Percentiles rank a stretch among this genome's conserved stretches.
These are phyloP conservation scores for Helicostylum pulchrum DNA, from an alignment of 192 early-diverging fungal genomes.

Conservation along the genomic window DNA sequence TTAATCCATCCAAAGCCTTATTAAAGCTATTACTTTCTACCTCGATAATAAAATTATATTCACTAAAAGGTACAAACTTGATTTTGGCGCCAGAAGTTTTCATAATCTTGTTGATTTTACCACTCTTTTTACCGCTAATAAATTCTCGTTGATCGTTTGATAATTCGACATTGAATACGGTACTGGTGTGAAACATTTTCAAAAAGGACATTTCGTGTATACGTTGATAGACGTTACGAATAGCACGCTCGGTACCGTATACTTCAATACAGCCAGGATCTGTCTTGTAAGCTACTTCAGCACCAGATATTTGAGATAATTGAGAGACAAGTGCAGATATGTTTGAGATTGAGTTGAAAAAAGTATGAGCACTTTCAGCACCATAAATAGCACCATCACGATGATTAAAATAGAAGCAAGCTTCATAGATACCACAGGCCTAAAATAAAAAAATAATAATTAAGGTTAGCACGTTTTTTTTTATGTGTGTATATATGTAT, in stretches of 20 bases:
- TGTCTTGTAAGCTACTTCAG: conserved; percentile 59
- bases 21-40: conserved; percentile 49
- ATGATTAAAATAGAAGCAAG: conserved; percentile 23
- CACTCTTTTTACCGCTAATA: conserved; percentile 85
- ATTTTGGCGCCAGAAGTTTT: conserved; percentile 68
- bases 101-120: conserved; percentile 85
- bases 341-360: conserved; percentile 30
- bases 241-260: conserved; percentile 61
- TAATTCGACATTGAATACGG: conserved; percentile 74
- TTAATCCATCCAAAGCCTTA: conserved; percentile 64
- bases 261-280: conserved; percentile 61
- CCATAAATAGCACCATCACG: conserved; percentile 32
- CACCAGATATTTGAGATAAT: conserved; percentile 51
- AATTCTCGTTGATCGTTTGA: conserved; percentile 79
- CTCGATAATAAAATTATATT: conserved; percentile 82
- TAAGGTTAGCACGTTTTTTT: neutral
- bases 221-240: conserved; percentile 57
- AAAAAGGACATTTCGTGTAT: conserved; percentile 53
- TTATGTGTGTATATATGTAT: neutral
- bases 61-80: conserved; percentile 63
- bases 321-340: conserved; percentile 39
- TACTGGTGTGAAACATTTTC: conserved; percentile 46
- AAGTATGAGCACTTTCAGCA: conserved; percentile 24
- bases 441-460: neutral
- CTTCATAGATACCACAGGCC: conserved; percentile 36